Evolutionary conservation across 225 moss, liverwort and hornwort genomes (phyloP).

Genomic region (Pseudisothecium myosuroides): DNA sequence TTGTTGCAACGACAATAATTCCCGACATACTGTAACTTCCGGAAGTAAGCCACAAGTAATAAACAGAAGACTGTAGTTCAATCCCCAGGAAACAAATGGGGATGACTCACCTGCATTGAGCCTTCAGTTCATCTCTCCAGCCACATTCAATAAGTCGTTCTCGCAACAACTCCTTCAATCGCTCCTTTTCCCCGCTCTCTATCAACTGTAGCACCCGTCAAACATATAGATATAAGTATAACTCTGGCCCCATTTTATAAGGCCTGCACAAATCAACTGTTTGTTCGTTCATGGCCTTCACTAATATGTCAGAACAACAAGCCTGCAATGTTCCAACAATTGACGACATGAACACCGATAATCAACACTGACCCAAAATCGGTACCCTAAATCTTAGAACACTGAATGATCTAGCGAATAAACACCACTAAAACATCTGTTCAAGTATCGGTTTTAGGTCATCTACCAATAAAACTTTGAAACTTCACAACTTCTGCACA

Average conservation of each 20-base stretch:
- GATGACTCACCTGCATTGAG: conserved; percentile 53
- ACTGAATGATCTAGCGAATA: neutral
- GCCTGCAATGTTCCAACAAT: neutral
- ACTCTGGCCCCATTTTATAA: neutral
- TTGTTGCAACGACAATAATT: neutral
- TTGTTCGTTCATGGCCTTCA: neutral
- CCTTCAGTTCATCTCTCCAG: conserved; percentile 94
- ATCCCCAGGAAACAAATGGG: neutral
- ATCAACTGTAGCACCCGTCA: conserved; percentile 44
- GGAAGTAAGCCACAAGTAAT: neutral
- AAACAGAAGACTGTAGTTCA: neutral
- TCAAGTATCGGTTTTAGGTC: neutral
- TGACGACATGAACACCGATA: neutral
- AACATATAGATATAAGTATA: neutral
- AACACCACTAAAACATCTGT: neutral
- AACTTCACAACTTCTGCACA: neutral
- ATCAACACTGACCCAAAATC: neutral
- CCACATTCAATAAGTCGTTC: conserved; percentile 88
- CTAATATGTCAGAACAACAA: neutral
- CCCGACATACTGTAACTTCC: neutral
- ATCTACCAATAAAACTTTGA: neutral
- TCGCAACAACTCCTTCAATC: conserved; percentile 72
- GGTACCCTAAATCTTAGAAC: neutral
- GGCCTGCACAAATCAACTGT: too few relatives aligned
- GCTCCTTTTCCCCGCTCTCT: conserved; percentile 86